Evolutionary conservation across 805 yeast species (phyloP).

Genomic region (Zygoascus flipseniorum): DNA sequence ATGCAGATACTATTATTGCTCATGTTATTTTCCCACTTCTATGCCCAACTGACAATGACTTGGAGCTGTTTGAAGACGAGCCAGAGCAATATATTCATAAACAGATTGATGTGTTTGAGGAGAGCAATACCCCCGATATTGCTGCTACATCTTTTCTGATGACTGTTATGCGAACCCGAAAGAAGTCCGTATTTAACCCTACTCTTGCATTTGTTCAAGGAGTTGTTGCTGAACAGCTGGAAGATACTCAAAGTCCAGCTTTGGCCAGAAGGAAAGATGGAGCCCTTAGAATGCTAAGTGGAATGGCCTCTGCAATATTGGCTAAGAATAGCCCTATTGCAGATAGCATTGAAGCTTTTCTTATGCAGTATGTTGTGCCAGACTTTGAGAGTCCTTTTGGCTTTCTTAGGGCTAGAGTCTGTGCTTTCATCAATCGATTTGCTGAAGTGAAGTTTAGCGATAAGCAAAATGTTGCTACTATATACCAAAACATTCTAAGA

Average conservation of each 20-base stretch:
- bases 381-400: conserved; percentile 51
- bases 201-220: conserved; percentile 51
- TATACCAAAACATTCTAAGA: conserved; percentile 27
- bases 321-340: conserved; percentile 48
- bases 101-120: conserved; percentile 55
- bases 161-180: conserved; percentile 62
- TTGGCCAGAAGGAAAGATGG: conserved; percentile 67
- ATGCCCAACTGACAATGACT: conserved; percentile 56
- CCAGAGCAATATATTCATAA: conserved; percentile 82
- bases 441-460: conserved; percentile 52
- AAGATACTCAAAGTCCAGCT: conserved; percentile 29
- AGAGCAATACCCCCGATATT: conserved; percentile 57
- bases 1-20: conserved; percentile 52
- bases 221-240: conserved; percentile 30
- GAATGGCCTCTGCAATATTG: conserved; percentile 49
- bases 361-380: conserved; percentile 60
- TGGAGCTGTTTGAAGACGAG: conserved; percentile 74
- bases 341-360: conserved; percentile 59
- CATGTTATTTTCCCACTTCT: conserved; percentile 71
- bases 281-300: conserved; percentile 67
- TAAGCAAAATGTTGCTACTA: conserved; percentile 60
- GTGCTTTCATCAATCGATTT: conserved; percentile 44
- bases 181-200: conserved; percentile 20
- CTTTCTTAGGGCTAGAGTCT: conserved; percentile 61
- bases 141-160: conserved; percentile 71